Evolutionary conservation across 768 basidiomycete species (phyloP), one percentile per base, ranked within the genome.

Genomic region (Pleurotus cornucopiae): DNA sequence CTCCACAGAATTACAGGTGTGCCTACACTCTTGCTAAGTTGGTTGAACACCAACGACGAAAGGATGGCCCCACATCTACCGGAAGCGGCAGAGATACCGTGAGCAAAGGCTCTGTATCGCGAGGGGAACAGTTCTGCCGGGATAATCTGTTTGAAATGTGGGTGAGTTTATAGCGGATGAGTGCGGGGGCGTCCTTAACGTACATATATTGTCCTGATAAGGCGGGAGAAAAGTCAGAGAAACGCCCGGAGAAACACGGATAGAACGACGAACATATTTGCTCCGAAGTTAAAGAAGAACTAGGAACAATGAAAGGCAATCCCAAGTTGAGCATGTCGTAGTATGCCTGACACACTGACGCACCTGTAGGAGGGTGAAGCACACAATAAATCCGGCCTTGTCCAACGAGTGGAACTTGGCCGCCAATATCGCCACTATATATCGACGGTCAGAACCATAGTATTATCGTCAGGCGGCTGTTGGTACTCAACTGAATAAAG

Each of bases 271-370:
- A 63, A 84, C 78, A 81, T 72, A 64, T 89, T 89, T 2, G 86
- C 85, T 20, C 89, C 88, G 62, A 89, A 91, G 72, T 90, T 89
- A 76, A 89, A 89, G 76, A 89, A 88, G 74, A 88, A 88, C 75
- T 84, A 57, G 21, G 20, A 53, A 18, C 18, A 60, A 6, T 4
- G 37, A 49, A 13, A 41, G 25, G 14, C 37, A 46, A 46, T 41
- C 16, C 30, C 26, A 18, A 18, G 18, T 11, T 6, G 13, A 14
- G 13, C 13, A 13, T 14, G 34, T 4, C 0, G 49, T 9, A 34
- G 14, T 13, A 13, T 30, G 46, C 25, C 20, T 21, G 13, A 23
- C 7, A 6, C 2, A 6, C 13, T 26, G 6, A 57, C 63, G 11
- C 25, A 80, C 76, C 69, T 88, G 87, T 21, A 89, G 71, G 62